These are phyloP conservation scores for Abortiporus biennis DNA, from an alignment of 1,284 basidiomycete species.

Conservation along the genomic window DNA sequence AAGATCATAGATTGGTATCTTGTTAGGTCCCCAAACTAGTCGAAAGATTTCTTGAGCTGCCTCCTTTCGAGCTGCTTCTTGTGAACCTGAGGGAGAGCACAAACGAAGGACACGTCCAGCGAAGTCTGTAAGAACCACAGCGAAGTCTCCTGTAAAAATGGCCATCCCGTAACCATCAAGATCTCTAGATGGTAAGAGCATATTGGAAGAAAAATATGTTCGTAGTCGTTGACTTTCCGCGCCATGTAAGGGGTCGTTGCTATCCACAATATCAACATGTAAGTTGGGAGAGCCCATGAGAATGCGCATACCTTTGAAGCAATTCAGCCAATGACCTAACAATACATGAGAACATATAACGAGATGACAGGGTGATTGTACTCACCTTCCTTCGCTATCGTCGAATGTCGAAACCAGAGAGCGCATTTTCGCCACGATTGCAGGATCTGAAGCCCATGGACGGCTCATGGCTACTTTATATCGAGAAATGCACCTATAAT, in stretches of 20 bases:
- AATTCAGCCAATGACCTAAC: constrained; percentile 1
- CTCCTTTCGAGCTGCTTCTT: constrained; percentile 7
- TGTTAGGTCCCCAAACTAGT: constrained; percentile 33
- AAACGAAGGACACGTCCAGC: constrained; percentile 16
- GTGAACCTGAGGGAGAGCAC: constrained; percentile 3
- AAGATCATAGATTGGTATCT: constrained; percentile 32
- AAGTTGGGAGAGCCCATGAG: background rate
- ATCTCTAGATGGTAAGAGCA: constrained; percentile 29
- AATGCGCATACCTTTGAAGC: background rate
- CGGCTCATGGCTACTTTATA: no score
- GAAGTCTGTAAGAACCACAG: constrained; percentile 23
- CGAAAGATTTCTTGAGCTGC: constrained; percentile 26
- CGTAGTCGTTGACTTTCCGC: constrained; percentile 33
- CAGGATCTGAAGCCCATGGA: no score
- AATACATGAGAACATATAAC: background rate
- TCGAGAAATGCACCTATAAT: no score
- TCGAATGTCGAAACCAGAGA: background rate
- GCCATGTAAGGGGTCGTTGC: constrained; percentile 28
- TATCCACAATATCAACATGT: constrained; percentile 4
- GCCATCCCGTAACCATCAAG: constrained; percentile 27
- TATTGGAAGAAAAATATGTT: constrained; percentile 26
- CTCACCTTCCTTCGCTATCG: background rate
- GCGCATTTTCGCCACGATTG: background rate
- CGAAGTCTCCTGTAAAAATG: constrained; percentile 24
- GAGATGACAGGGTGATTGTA: background rate